Percentiles rank a stretch among this genome's conserved stretches.
These are phyloP conservation scores for Rhypophila decipiens DNA, from an alignment of 495 filamentous ascomycete genomes.

Conservation along the genomic window DNA sequence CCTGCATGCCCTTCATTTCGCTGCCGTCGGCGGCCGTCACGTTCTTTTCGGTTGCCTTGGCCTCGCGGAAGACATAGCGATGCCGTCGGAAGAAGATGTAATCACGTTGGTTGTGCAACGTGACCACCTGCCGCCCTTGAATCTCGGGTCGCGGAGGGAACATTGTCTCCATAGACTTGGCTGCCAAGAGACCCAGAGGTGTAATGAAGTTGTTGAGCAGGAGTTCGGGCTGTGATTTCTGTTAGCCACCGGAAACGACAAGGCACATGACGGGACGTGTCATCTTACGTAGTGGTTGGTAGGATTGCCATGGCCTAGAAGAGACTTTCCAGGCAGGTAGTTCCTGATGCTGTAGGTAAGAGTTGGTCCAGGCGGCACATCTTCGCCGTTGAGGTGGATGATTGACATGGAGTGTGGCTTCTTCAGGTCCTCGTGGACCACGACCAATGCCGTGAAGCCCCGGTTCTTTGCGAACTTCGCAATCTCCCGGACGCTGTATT, in stretches of 20 bases:
- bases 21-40: slow-evolving; percentile 85
- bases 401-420: slow-evolving; percentile 68
- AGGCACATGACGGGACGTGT: neutral
- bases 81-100: slow-evolving; percentile 91
- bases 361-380: slow-evolving; percentile 65
- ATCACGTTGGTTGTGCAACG: slow-evolving; percentile 86
- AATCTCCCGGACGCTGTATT: slow-evolving; percentile 87
- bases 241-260: slow-evolving; percentile 7
- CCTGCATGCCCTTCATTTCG: slow-evolving; percentile 72
- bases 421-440: slow-evolving; percentile 83
- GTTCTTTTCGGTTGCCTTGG: slow-evolving; percentile 74
- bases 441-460: slow-evolving; percentile 69
- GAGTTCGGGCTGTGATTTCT: slow-evolving; percentile 61
- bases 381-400: slow-evolving; percentile 56
- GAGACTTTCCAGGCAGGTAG: slow-evolving; percentile 75
- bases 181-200: slow-evolving; percentile 82
- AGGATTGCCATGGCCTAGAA: slow-evolving; percentile 82
- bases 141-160: slow-evolving; percentile 82
- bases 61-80: slow-evolving; percentile 88
- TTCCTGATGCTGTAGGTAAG: slow-evolving; percentile 67
- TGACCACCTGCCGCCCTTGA: slow-evolving; percentile 78
- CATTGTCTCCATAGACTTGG: slow-evolving; percentile 72
- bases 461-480: slow-evolving; percentile 71
- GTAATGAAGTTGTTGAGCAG: slow-evolving; percentile 95
- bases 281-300: slow-evolving; percentile 65